Conservation (phyloP, 2,329 filamentous ascomycete genomes). For the Cytospora piceae region DNA sequence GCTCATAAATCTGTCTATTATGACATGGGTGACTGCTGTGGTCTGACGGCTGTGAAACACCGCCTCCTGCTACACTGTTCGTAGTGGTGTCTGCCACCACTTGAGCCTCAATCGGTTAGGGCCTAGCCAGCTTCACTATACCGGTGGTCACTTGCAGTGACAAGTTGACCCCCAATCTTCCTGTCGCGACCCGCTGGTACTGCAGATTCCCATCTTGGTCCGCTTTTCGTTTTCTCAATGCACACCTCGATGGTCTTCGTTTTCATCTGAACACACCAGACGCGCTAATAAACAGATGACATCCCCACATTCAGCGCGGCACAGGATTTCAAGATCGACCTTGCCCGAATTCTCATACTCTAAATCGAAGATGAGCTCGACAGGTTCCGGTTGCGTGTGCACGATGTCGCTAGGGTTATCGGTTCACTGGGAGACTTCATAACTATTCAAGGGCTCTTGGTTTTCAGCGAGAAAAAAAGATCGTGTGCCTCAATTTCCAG, state of each 20-base stretch:
- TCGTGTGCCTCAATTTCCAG: constrained; percentile 9
- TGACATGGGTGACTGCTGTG: constrained; percentile 8
- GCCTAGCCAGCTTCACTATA: not conserved
- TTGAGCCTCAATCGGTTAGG: constrained; percentile 26
- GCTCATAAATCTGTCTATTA: not conserved
- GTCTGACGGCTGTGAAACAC: constrained; percentile 28
- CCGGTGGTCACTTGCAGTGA: not conserved
- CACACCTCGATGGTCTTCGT: constrained; percentile 7
- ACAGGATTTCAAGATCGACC: not conserved
- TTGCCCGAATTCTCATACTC: not conserved
- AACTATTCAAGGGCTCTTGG: not conserved
- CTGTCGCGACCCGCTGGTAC: not conserved
- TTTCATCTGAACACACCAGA: constrained; percentile 3
- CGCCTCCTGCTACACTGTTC: constrained; percentile 7
- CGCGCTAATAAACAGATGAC: not conserved
- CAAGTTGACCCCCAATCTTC: not conserved
- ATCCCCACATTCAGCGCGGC: not conserved
- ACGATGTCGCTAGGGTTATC: not conserved
- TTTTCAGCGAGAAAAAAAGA: not conserved
- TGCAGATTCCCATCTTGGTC: not conserved
- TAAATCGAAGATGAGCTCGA: not conserved
- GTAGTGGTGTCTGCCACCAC: constrained; percentile 4
- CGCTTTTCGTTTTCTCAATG: constrained; percentile 1
- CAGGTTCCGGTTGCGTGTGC: not conserved
- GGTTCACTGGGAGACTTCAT: not conserved